Percentiles rank a stretch among this genome's conserved stretches.
Evolutionary conservation across 495 filamentous ascomycete species (phyloP).

Genomic region (Hyaloscypha variabilis): DNA sequence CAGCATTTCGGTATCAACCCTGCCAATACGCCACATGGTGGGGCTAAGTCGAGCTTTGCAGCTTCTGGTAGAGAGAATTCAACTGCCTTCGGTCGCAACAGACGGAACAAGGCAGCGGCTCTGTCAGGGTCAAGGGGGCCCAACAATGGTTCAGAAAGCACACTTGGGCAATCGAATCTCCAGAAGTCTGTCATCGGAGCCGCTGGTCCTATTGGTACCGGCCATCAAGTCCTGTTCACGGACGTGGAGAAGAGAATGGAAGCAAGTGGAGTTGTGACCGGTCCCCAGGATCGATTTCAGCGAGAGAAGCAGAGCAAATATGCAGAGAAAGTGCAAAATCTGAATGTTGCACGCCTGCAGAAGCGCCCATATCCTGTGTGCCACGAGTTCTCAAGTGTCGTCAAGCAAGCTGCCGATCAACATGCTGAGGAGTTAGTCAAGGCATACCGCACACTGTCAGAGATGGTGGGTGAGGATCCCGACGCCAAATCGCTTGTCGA

Average conservation of each 20-base stretch:
- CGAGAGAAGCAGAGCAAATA: constrained; percentile 81
- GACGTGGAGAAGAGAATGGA: constrained; percentile 64
- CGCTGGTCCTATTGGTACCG: constrained; percentile 57
- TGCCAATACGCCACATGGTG: constrained; percentile 48
- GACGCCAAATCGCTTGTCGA: constrained; percentile 53
- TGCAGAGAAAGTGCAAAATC: constrained; percentile 70
- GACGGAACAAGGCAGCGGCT: constrained; percentile 45
- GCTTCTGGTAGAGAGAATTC: constrained; percentile 42
- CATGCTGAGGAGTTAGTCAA: constrained; percentile 70
- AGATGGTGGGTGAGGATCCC: constrained; percentile 69
- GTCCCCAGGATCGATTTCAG: constrained; percentile 68
- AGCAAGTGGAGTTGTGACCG: constrained; percentile 33
- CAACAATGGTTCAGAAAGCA: constrained; percentile 51
- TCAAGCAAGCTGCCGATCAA: constrained; percentile 64
- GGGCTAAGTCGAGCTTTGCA: constrained; percentile 57
- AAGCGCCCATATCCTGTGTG: constrained; percentile 68
- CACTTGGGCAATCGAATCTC: constrained; percentile 71
- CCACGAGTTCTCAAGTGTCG: constrained; percentile 71
- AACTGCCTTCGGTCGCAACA: constrained; percentile 54
- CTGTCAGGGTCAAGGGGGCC: constrained; percentile 39
- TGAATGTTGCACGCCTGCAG: constrained; percentile 73
- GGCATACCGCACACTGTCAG: constrained; percentile 76
- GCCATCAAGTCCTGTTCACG: constrained; percentile 62
- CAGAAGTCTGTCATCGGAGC: constrained; percentile 85
- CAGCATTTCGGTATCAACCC: constrained; percentile 91